Conservation (phyloP, 1,284 basidiomycete species). For the Cutaneotrichosporon arboriforme region DNA sequence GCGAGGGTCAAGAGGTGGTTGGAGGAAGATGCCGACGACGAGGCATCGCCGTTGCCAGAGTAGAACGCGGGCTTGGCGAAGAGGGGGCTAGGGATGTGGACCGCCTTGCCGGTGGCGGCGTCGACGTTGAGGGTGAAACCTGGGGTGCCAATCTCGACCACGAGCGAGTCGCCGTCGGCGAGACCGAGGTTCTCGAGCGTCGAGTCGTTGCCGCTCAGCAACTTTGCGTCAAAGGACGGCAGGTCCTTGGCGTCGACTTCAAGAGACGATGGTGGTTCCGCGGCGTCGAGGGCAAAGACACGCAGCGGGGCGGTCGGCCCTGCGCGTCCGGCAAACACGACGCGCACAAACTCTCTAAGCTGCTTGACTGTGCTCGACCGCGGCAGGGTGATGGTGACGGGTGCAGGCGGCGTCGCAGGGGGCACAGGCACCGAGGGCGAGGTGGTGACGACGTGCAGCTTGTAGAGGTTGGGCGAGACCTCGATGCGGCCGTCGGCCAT, state of each 20-base stretch:
- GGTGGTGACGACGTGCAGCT: slow-evolving; percentile 51
- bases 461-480: slow-evolving; percentile 67
- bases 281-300: slow-evolving; percentile 25
- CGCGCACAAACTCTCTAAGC: slow-evolving; percentile 11
- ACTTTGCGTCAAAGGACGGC: slow-evolving; percentile 20
- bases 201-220: slow-evolving; percentile 12
- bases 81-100: slow-evolving; percentile 30
- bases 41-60: slow-evolving; percentile 45
- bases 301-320: slow-evolving; percentile 11
- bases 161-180: slow-evolving; percentile 32
- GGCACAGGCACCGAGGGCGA: slow-evolving; percentile 12
- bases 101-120: slow-evolving; percentile 26
- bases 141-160: slow-evolving; percentile 29
- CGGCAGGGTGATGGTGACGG: slow-evolving; percentile 11
- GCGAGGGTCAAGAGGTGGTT: slow-evolving; percentile 15
- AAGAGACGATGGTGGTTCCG: slow-evolving; percentile 2
- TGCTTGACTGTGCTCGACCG: slow-evolving; percentile 8
- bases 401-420: slow-evolving; percentile 7
- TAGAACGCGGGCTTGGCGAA: slow-evolving; percentile 42
- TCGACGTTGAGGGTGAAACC: slow-evolving; percentile 31
- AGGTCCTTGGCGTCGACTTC: slow-evolving; percentile 14
- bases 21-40: slow-evolving; percentile 35
- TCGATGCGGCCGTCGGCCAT: slow-evolving; percentile 57
- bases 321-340: slow-evolving; percentile 2
- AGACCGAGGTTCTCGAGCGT: slow-evolving; percentile 24